These are phyloP conservation scores for Phlyctochytrium arcticum DNA, from an alignment of 192 early-diverging fungal species.

Conservation along the genomic window DNA sequence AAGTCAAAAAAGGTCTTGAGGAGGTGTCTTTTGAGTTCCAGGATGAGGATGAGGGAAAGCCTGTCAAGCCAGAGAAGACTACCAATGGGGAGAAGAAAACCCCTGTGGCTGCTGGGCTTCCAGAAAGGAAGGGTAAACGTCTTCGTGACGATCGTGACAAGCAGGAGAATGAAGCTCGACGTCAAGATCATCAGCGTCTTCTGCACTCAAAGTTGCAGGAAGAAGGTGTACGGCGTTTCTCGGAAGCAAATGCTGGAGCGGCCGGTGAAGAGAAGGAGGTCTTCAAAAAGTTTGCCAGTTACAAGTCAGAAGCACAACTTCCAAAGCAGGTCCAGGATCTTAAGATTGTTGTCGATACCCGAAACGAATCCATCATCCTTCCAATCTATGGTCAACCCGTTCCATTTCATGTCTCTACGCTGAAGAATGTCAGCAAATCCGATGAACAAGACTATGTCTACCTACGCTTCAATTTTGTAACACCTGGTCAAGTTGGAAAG, in stretches of 20 bases:
- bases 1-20: constrained; percentile 51
- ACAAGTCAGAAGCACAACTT: constrained; percentile 81
- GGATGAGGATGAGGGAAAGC: constrained; percentile 35
- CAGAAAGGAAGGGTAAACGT: not conserved
- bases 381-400: constrained; percentile 96
- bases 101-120: not conserved
- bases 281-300: constrained; percentile 93
- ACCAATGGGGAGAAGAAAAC: constrained; percentile 3
- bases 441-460: constrained; percentile 91
- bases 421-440: constrained; percentile 90
- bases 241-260: constrained; percentile 51
- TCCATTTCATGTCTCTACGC: constrained; percentile 95
- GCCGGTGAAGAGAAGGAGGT: constrained; percentile 64
- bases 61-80: constrained; percentile 17
- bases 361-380: constrained; percentile 81
- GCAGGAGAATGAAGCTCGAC: constrained; percentile 58
- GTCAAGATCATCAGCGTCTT: constrained; percentile 85
- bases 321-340: constrained; percentile 75
- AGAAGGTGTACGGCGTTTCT: constrained; percentile 78
- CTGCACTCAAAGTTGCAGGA: constrained; percentile 69
- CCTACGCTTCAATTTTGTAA: constrained; percentile 92
- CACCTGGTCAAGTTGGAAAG: constrained; percentile 89
- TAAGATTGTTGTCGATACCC: constrained; percentile 83
- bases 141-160: not conserved
- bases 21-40: constrained; percentile 49